phyloP scores from a whole-genome alignment of 345 rosid genomes.

The Salix viminalis region DNA sequence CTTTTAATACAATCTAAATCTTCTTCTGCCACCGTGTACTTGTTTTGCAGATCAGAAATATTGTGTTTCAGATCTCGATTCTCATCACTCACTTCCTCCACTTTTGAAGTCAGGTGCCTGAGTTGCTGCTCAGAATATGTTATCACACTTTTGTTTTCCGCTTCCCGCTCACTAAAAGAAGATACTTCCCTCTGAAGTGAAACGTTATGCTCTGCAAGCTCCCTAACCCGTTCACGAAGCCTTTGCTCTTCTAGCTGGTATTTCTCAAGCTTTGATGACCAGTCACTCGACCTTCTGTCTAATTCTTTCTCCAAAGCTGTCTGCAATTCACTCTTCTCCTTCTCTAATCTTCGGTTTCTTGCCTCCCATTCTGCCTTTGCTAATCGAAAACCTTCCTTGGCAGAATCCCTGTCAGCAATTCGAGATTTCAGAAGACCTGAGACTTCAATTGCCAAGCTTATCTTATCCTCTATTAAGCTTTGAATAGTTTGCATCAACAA shows the following conservation, averaged over 20 bases:
- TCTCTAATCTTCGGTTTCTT: constrained; percentile 54
- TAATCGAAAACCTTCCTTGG: constrained; percentile 56
- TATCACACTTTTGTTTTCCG: constrained; percentile 54
- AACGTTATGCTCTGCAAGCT: constrained; percentile 96
- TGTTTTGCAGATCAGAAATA: constrained; percentile 54
- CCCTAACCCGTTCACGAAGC: constrained; percentile 89
- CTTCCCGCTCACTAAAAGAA: constrained; percentile 60
- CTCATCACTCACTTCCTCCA: constrained; percentile 48
- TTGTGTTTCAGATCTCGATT: constrained; percentile 47
- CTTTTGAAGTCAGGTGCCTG: constrained; percentile 46
- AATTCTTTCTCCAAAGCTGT: constrained; percentile 83
- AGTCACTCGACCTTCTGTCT: constrained; percentile 91
- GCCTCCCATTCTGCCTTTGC: constrained; percentile 56
- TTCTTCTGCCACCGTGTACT: constrained; percentile 44
- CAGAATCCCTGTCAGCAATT: constrained; percentile 59
- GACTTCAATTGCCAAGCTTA: constrained; percentile 72
- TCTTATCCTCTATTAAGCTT: constrained; percentile 56
- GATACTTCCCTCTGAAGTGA: constrained; percentile 84
- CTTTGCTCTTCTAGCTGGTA: constrained; percentile 80
- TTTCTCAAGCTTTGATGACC: constrained; percentile 82
- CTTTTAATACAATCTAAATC: constrained; percentile 50
- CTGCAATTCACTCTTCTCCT: constrained; percentile 77
- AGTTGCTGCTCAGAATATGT: constrained; percentile 56
- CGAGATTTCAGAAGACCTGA: constrained; percentile 55
- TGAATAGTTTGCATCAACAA: constrained; percentile 54